Evolutionary conservation across 148 eudicot genomes (phyloP), one percentile per base, ranked within the genome.

Genomic region (Diospyros kaki): DNA sequence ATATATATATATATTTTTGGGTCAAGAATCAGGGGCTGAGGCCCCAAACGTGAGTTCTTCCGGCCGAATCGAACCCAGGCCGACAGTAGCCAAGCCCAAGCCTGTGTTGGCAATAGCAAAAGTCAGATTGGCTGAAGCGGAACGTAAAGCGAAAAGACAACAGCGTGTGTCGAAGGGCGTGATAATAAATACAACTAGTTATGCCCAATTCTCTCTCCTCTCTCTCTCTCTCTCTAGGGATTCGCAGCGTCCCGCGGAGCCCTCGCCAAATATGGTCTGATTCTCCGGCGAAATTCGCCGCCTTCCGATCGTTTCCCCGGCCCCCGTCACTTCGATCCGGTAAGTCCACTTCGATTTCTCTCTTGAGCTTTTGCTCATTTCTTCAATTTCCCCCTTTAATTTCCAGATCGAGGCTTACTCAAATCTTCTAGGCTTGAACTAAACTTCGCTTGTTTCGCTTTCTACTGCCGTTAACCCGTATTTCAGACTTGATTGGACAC

Each of bases 171-270:
- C 75, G 78, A 81, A 70, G 28, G 64, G 60, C 52, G 73, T 51
- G 59, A 8, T 28, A 28, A 80, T 77, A 82, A 64, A 80, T 75
- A 66, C 14, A 46, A 54, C 48, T 58, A 66, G n/a, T 60, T 69
- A 62, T 81, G 41, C 81, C 68, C 68, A 62, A 75, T 69, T 56
- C 48, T 81, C 14, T 50, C n/a, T 38, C 48, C 68, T 56, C 78
- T 80, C 70, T 82, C 64, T 63, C 64, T 63, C 53, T 72, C 76
- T 71, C 74, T 81, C 73, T 79, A 66, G 78, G 81, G 79, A 51
- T 66, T 79, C 71, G 79, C 69, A 9, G 69, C 79, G 73, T 76
- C 73, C 73, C 68, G 18, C 64, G 52, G 42, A 50, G 61, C 62
- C 74, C 63, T 46, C 39, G 40, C 18, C 41, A 58, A 71, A 55